Base-by-base conservation (phyloP, 371 early-diverging fungal species). In the Conidiobolus incongruus region DNA sequence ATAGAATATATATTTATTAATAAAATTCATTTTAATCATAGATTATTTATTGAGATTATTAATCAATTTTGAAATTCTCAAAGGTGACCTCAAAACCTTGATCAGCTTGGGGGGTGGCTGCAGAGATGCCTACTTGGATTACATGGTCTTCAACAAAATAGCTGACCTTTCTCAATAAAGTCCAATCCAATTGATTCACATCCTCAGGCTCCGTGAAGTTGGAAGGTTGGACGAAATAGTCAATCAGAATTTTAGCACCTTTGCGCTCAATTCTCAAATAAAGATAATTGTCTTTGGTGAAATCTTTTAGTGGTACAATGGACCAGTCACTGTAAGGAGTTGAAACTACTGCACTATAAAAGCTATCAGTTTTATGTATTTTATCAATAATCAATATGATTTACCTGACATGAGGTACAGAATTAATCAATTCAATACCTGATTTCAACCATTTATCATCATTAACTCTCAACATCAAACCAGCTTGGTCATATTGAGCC, bases 401-500 rank as follows among this genome's bases (percentile, higher is more conserved):
- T 16, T 26, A 40, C 40, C 40, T 40, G 10, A 40, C 29, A 26
- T 40, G 29, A 10, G 24, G 40, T 22, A 23, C 22, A 7, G 11
- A 23, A 23, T 40, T 40, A 10, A 40, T 29, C 22, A 40, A 10
- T 40, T 40, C 40, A 29, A 40, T 24, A 26, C 40, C 40, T 26
- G 28, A 7, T 16, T 40, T 40, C n/a, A 40, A 22, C 40, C 40
- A 40, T 12, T 21, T 15, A 13, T 23, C 23, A 17, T 40, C 40
- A 8, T 17, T 17, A 28, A 40, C 6, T n/a, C 22, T 20, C 8
- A 40, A 12, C 40, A 40, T 40, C 4, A 40, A 5, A n/a, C 40
- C 40, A 26, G 40, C 40, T 23, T 40, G 40, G 22, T 40, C 40
- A 40, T 40, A 40, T 13, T 40, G 40, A 12, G 10, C 4, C 8